Percentiles rank a stretch among this genome's conserved stretches.
Evolutionary conservation across 129 eudicot genomes (phyloP).

Genomic region (Flaveria ramosissima): DNA sequence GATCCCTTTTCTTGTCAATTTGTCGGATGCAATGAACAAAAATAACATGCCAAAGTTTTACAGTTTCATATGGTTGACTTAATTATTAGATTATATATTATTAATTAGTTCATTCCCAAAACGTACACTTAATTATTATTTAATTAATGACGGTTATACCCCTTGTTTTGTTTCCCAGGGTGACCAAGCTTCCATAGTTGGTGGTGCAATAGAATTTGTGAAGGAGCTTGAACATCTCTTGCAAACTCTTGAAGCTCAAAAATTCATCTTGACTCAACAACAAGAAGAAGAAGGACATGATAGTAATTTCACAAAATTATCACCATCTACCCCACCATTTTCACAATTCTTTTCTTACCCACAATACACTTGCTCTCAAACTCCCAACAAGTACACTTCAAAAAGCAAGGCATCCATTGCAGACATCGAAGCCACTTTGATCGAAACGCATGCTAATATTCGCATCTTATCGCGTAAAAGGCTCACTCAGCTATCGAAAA

Average conservation of each 20-base stretch:
- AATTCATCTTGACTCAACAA: constrained; percentile 34
- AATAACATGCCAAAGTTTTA: constrained; percentile 37
- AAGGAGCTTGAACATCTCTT: constrained; percentile 89
- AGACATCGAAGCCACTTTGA: constrained; percentile 82
- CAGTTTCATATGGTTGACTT: constrained; percentile 43
- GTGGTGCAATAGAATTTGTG: constrained; percentile 93
- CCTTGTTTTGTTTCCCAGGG: constrained; percentile 53
- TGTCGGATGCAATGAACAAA: constrained; percentile 48
- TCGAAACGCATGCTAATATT: constrained; percentile 91
- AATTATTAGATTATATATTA: not conserved
- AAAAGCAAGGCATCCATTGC: constrained; percentile 70
- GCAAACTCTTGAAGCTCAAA: constrained; percentile 84
- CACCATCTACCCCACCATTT: constrained; percentile 40
- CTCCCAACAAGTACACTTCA: constrained; percentile 55
- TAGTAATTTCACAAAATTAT: constrained; percentile 18
- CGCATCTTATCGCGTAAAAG: constrained; percentile 61
- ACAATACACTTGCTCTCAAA: constrained; percentile 59
- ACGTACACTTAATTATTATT: not conserved
- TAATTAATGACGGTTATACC: constrained; percentile 22
- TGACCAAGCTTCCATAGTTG: constrained; percentile 95
- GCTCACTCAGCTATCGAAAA: constrained; percentile 67
- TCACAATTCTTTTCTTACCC: constrained; percentile 69
- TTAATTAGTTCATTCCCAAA: not conserved
- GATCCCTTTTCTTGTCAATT: constrained; percentile 47
- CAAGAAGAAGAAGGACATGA: constrained; percentile 6